Evolutionary conservation across 1,284 basidiomycete species (phyloP).

Genomic region (Papiliotrema laurentii): DNA sequence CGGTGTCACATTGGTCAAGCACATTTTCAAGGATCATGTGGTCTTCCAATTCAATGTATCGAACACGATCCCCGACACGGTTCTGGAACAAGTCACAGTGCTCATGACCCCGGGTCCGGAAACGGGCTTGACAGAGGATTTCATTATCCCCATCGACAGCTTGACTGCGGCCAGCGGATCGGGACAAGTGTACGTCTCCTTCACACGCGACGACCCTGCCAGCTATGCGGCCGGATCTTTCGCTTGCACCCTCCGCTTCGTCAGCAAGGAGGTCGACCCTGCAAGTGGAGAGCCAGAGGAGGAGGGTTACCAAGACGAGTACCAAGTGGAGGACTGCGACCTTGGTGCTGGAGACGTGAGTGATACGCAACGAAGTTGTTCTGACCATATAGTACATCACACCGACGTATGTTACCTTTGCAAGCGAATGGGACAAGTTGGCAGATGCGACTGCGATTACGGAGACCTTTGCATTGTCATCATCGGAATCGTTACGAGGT

Average conservation of each 20-base stretch:
- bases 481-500: constrained; percentile 92
- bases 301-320: constrained; percentile 98
- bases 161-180: constrained; percentile 68
- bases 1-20: constrained; percentile 93
- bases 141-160: constrained; percentile 79
- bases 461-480: constrained; percentile 90
- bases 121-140: constrained; percentile 80
- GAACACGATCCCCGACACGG: constrained; percentile 97
- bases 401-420: constrained; percentile 86
- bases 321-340: constrained; percentile 94
- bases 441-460: constrained; percentile 68
- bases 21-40: constrained; percentile 90
- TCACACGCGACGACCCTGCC: constrained; percentile 72
- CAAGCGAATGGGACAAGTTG: constrained; percentile 91
- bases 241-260: constrained; percentile 88
- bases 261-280: constrained; percentile 97
- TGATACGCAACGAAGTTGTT: constrained; percentile 1
- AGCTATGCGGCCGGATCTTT: constrained; percentile 83
- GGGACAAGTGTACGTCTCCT: constrained; percentile 86
- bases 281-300: constrained; percentile 94
- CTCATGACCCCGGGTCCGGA: constrained; percentile 79
- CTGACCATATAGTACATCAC: constrained; percentile 64
- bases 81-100: constrained; percentile 93
- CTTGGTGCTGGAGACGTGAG: constrained; percentile 70
- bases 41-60: constrained; percentile 99